Evolutionary conservation across 2,329 filamentous ascomycete genomes (phyloP).

Genomic region (Emergomyces orientalis): DNA sequence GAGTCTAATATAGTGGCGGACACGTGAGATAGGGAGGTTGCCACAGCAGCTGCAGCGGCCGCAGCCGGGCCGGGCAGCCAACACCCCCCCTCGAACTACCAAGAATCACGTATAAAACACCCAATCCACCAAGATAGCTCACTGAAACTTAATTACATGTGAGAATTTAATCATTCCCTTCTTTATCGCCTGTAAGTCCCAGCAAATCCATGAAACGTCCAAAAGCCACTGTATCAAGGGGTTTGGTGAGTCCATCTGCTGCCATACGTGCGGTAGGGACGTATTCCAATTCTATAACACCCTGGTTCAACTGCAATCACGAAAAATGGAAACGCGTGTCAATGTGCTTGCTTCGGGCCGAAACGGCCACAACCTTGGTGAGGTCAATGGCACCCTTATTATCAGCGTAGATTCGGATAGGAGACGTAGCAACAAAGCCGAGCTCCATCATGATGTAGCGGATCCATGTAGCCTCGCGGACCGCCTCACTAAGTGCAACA

Average conservation of each 20-base stretch:
- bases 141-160: too few species aligned
- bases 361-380: slow-evolving; percentile 7
- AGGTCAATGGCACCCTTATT: slow-evolving; percentile 12
- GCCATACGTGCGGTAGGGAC: slow-evolving; percentile 8
- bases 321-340: slow-evolving; percentile 11
- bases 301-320: slow-evolving; percentile 5
- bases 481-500: slow-evolving; percentile 9
- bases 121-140: too few species aligned
- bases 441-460: slow-evolving; percentile 10
- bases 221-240: background rate
- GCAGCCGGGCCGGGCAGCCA: too few species aligned
- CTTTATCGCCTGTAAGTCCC: background rate
- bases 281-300: slow-evolving; percentile 6
- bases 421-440: background rate
- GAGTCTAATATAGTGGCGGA: too few species aligned
- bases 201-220: background rate
- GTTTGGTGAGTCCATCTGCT: background rate
- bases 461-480: slow-evolving; percentile 10
- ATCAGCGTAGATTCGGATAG: slow-evolving; percentile 6
- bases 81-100: too few species aligned
- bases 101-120: too few species aligned
- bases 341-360: slow-evolving; percentile 13
- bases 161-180: background rate
- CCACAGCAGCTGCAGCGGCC: too few species aligned
- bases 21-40: too few species aligned